Conservation (phyloP, 495 filamentous ascomycete species). For the Podospora comata region DNA sequence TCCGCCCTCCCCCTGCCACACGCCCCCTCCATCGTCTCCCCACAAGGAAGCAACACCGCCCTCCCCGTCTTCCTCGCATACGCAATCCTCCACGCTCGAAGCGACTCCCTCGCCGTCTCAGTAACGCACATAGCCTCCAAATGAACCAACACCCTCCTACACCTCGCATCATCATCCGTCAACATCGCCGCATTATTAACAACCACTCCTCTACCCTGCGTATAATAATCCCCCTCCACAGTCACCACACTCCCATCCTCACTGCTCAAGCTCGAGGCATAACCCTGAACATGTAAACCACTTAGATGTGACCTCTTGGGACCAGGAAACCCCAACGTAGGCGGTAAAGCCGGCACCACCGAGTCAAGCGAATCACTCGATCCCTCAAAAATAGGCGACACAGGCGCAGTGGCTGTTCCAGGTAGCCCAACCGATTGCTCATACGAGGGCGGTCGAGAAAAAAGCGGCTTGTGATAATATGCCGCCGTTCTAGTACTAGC, state of each 20-base stretch:
- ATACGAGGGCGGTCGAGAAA: not conserved
- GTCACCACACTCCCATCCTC: not conserved
- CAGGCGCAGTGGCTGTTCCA: not conserved
- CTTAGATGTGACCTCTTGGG: not conserved
- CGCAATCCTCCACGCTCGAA: constrained; percentile 44
- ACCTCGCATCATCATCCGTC: constrained; percentile 41
- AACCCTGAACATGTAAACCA: not conserved
- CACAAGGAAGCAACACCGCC: constrained; percentile 31
- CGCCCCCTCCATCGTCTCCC: constrained; percentile 15
- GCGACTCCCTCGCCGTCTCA: constrained; percentile 45
- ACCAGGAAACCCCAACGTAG: not conserved
- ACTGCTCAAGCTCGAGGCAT: not conserved
- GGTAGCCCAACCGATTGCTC: not conserved
- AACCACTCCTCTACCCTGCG: not conserved
- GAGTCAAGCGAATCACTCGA: not conserved
- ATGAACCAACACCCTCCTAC: constrained; percentile 46
- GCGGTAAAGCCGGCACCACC: not conserved
- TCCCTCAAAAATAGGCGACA: not conserved
- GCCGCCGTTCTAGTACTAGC: not conserved
- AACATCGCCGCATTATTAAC: constrained; percentile 16
- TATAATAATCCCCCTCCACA: not conserved
- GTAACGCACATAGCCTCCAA: constrained; percentile 50
- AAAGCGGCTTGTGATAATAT: not conserved
- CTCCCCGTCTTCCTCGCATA: constrained; percentile 39
- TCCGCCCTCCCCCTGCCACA: not conserved